phyloP scores from a whole-genome alignment of 1,284 basidiomycete species.

The Pulveroboletus sp. region DNA sequence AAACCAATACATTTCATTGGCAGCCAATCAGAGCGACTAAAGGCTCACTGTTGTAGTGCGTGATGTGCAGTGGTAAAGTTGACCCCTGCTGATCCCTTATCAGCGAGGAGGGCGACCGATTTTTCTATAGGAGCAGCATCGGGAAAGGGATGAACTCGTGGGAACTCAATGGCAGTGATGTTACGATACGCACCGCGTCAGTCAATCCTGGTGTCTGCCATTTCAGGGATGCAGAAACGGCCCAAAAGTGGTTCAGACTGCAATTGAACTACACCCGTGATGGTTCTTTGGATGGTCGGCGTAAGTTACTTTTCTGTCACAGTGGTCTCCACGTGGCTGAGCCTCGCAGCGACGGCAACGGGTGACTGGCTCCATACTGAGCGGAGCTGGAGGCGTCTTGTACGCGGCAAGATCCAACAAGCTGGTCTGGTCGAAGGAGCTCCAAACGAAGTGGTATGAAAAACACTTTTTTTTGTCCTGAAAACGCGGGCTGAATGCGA shows the following conservation, averaged over 20 bases:
- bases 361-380: slow-evolving; percentile 1
- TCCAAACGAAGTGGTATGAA: neutral
- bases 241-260: neutral
- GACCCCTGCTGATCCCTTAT: neutral
- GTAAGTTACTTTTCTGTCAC: neutral
- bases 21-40: neutral
- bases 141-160: neutral
- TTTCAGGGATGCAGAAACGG: neutral
- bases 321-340: neutral
- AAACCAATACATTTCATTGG: neutral
- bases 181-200: neutral
- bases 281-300: neutral
- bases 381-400: neutral
- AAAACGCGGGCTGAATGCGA: neutral
- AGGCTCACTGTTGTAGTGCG: neutral
- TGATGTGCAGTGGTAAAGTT: neutral
- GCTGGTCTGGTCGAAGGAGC: neutral
- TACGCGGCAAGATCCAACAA: neutral
- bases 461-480: neutral
- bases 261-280: neutral
- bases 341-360: too few species aligned
- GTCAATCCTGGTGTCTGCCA: neutral
- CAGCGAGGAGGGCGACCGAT: neutral
- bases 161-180: neutral
- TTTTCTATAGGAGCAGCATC: neutral